phyloP scores from a whole-genome alignment of 352 stramenopile genomes.

The Phytophthora boehmeriae region DNA sequence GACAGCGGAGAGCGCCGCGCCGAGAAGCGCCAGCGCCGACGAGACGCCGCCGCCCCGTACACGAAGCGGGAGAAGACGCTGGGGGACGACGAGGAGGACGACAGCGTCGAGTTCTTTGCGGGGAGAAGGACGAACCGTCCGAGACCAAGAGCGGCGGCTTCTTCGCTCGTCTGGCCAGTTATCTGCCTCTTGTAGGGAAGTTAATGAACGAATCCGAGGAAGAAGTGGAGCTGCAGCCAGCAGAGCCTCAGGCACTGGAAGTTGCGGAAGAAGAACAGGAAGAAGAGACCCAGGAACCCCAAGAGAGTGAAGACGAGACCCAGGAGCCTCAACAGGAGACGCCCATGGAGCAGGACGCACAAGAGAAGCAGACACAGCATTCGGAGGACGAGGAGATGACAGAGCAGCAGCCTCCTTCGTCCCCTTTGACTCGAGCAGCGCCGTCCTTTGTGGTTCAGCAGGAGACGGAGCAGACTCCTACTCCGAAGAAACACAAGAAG shows the following conservation, averaged over 20 bases:
- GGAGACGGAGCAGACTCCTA: slow-evolving; percentile 13
- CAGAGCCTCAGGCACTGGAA: not conserved
- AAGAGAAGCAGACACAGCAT: slow-evolving; percentile 16
- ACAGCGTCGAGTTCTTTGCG: slow-evolving; percentile 21
- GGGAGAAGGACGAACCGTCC: slow-evolving; percentile 4
- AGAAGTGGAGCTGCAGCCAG: slow-evolving; percentile 20
- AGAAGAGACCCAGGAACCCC: slow-evolving; percentile 18
- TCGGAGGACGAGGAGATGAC: slow-evolving; percentile 30
- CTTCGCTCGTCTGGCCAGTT: slow-evolving; percentile 67
- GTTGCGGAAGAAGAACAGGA: slow-evolving; percentile 29
- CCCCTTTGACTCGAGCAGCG: slow-evolving; percentile 20
- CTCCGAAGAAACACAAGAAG: slow-evolving; percentile 20
- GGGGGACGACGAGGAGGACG: slow-evolving; percentile 20
- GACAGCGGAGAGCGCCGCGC: slow-evolving; percentile 27
- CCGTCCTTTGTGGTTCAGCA: slow-evolving; percentile 25
- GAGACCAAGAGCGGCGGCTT: slow-evolving; percentile 28
- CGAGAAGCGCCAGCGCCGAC: slow-evolving; percentile 37
- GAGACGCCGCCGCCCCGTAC: slow-evolving; percentile 48
- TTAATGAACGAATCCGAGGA: slow-evolving; percentile 49
- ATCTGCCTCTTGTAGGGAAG: slow-evolving; percentile 68
- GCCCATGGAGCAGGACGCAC: slow-evolving; percentile 14
- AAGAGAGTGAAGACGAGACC: slow-evolving; percentile 12
- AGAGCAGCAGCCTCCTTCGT: slow-evolving; percentile 10
- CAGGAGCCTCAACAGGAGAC: slow-evolving; percentile 3
- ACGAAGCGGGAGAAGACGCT: slow-evolving; percentile 18